Conservation (phyloP, 2,329 filamentous ascomycete species). For the Cercospora sp. region DNA sequence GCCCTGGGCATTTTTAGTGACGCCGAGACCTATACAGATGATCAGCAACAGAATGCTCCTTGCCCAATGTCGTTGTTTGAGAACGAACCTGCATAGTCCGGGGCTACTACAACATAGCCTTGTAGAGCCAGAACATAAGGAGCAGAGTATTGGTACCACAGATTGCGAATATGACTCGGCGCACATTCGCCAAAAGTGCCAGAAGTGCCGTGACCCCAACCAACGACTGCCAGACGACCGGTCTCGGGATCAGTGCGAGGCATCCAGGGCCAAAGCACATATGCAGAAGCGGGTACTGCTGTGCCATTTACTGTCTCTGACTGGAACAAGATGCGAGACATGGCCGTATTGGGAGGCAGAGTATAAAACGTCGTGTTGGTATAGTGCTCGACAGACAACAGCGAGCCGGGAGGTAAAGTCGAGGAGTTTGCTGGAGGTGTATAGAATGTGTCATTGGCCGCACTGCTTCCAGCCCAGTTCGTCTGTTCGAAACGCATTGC, state of each 20-base stretch:
- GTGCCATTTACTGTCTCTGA: background rate
- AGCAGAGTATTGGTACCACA: constrained; percentile 34
- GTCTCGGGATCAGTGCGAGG: constrained; percentile 26
- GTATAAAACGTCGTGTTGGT: constrained; percentile 45
- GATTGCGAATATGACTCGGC: constrained; percentile 33
- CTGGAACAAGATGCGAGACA: background rate
- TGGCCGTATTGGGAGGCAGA: constrained; percentile 38
- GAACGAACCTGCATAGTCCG: constrained; percentile 28
- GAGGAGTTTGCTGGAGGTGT: constrained; percentile 28
- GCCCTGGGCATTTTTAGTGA: background rate
- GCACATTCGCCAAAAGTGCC: constrained; percentile 30
- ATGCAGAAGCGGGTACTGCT: background rate
- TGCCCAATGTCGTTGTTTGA: background rate
- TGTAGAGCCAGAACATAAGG: constrained; percentile 35
- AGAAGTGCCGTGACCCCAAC: constrained; percentile 24
- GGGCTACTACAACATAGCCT: constrained; percentile 35
- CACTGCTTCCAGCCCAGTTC: constrained; percentile 31
- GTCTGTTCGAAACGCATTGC: constrained; percentile 34
- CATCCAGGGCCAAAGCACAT: constrained; percentile 49
- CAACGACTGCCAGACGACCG: constrained; percentile 27
- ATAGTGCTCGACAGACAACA: constrained; percentile 45
- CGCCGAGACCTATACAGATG: background rate
- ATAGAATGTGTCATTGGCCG: background rate
- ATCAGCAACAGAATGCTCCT: background rate
- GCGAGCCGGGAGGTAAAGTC: constrained; percentile 34